Base-by-base conservation (phyloP, 2,329 filamentous ascomycete genomes). In the Venturia effusa region DNA sequence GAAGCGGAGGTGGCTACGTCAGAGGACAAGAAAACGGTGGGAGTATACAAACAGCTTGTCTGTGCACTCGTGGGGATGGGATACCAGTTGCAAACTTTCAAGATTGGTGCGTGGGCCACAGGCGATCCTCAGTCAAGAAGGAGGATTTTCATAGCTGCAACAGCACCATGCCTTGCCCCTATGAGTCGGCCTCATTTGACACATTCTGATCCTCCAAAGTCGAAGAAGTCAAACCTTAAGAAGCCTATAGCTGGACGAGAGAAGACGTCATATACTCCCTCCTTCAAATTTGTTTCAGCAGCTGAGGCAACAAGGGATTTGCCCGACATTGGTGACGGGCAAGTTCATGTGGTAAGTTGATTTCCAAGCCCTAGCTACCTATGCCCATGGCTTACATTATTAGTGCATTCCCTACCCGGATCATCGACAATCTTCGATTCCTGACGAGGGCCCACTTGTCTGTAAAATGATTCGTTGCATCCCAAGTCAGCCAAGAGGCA, bases 21-120 rank as follows among this genome's bases (percentile, higher is more conserved):
- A n/a, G n/a, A n/a, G n/a, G 5, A 73, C 41, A 75, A 80, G 19
- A 74, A 80, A n/a, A n/a, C n/a, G 4, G 24, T 22, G 48, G 89
- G 90, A 65, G 83, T 90, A 0, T 85, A 92, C 61, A 85, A 85
- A 0, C 89, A 92, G 68, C 77, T 94, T 0, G 78, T 93, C 13
- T 89, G 87, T 66, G 81, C 85, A 0, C 75, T 94, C 0, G 86
- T 93, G 0, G 88, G 87, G 0, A 78, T 94, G 66, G 90, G 89
- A 0, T 95, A 94, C 68, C 90, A 94, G 70, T 78, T 85, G 0
- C 83, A 87, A 48, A 80, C 89, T 41, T 84, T 85, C 64, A 77
- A 87, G 0, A 77, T 89, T 27, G 88, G 92, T 67, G 82, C 88
- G 0, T 90, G 87, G 79, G 83, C 82, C 0, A 84, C 83, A 67